Evolutionary conservation across 306 rosid species (phyloP), one percentile per base, ranked within the genome.

Genomic region (Geum urbanum): DNA sequence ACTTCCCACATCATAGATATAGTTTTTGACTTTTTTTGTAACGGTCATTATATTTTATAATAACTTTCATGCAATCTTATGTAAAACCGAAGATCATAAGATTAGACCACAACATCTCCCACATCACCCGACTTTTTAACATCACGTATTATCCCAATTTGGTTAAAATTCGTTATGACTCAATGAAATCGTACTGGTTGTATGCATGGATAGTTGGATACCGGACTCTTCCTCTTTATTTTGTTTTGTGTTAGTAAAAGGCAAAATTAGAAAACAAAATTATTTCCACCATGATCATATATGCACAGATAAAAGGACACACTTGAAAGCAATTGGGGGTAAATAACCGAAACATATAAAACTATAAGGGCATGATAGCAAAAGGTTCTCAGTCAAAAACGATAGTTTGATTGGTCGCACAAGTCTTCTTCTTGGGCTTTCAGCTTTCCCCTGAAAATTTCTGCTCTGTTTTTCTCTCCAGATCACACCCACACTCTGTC

Each of bases 401-500:
- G 41, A 55, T 22, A 9, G 54, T 43, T 27, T 55, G 65, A 55
- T 16, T 22, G 24, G 12, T 55, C 64, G 44, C 63, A 19, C 4
- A 7, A 27, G n/a, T n/a, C n/a, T n/a, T 20, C 65, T 22, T 24
- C 53, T 63, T 22, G 12, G 70, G 37, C 37, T 7, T 70, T 70
- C 65, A 22, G 22, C 55, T 70, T 56, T 44, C 66, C 45, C 66
- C 8, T 44, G 45, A 46, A 44, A 44, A 22, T 56, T 44, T 59
- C 5, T 4, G 74, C 66, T 15, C 53, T 14, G 59, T 2, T n/a
- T 32, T 24, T 24, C 27, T 49, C 20, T 24, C 57, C n/a, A 54
- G 47, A 57, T 22, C 45, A n/a, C 11, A 24, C 35, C 48, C 27
- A 5, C 12, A 54, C 65, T 55, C 14, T 56, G 74, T 70, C 74